Evolutionary conservation across 2,329 filamentous ascomycete genomes (phyloP).

Genomic region (Penicillium glabrum): DNA sequence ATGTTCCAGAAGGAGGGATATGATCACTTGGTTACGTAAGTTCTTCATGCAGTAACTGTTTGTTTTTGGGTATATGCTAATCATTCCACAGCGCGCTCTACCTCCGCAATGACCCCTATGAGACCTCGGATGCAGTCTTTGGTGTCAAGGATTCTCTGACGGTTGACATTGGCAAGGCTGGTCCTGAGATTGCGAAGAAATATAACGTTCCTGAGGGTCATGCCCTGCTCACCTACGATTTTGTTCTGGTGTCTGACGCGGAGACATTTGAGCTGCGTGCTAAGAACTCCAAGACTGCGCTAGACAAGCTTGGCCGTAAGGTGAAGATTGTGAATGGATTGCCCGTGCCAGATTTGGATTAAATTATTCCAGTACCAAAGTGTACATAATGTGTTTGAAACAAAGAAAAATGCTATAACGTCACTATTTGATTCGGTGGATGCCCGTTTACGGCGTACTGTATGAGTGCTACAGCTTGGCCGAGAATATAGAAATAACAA

Average conservation of each 20-base stretch:
- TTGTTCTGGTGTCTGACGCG: slow-evolving; percentile 71
- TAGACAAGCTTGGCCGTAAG: slow-evolving; percentile 64
- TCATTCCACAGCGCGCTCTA: slow-evolving; percentile 64
- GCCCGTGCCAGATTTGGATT: slow-evolving; percentile 24
- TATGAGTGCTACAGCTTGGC: too few relatives aligned
- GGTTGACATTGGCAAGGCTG: slow-evolving; percentile 61
- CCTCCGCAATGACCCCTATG: slow-evolving; percentile 74
- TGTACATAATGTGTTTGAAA: not conserved
- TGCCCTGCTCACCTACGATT: slow-evolving; percentile 69
- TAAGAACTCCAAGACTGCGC: slow-evolving; percentile 64
- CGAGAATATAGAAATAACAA: too few relatives aligned
- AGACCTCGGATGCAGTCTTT: slow-evolving; percentile 81
- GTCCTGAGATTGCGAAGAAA: slow-evolving; percentile 55
- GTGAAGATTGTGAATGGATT: slow-evolving; percentile 62
- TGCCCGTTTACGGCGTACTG: too few relatives aligned
- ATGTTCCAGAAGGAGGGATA: slow-evolving; percentile 81
- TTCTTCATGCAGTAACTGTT: slow-evolving; percentile 23
- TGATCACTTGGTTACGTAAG: slow-evolving; percentile 80
- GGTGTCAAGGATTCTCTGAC: slow-evolving; percentile 79
- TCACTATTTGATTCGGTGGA: not conserved
- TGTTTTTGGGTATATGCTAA: not conserved
- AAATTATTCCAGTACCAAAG: not conserved
- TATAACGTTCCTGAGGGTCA: slow-evolving; percentile 65
- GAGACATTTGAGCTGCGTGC: slow-evolving; percentile 68
- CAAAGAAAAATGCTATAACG: not conserved